Percentiles rank a stretch among this genome's conserved stretches.
Evolutionary conservation across 345 rosid genomes (phyloP).

Genomic region (Gossypium arboreum): DNA sequence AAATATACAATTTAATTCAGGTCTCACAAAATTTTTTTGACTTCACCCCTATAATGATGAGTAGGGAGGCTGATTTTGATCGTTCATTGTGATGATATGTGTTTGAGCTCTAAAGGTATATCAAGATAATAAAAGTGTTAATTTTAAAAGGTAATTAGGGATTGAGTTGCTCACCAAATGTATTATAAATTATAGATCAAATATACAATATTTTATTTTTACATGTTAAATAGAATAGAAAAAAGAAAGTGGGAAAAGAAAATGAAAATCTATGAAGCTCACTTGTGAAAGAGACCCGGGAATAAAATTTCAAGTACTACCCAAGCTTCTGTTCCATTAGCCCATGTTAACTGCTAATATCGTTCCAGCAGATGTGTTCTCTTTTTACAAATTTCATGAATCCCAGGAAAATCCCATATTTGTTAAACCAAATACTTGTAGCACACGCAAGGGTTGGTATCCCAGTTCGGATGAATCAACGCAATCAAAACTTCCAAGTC

Average conservation of each 20-base stretch:
- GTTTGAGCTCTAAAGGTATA: too few species aligned
- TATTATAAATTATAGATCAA: too few species aligned
- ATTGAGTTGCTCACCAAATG: too few species aligned
- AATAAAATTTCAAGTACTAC: neutral
- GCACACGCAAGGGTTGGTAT: conserved; percentile 23
- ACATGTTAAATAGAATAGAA: too few species aligned
- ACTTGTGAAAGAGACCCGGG: neutral
- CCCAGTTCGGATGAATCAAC: neutral
- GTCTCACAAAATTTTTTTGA: too few species aligned
- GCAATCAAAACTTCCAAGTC: neutral
- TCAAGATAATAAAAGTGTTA: too few species aligned
- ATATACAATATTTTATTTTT: too few species aligned
- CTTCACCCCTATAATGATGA: too few species aligned
- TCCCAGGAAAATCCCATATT: neutral
- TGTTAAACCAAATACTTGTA: neutral
- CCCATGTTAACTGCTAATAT: neutral
- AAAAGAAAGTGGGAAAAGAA: neutral
- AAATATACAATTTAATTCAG: too few species aligned
- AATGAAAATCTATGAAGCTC: conserved; percentile 2
- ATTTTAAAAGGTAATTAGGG: too few species aligned
- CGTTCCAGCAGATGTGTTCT: neutral
- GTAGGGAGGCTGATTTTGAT: too few species aligned
- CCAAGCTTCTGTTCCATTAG: neutral
- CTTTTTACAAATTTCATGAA: neutral
- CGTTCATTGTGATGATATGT: too few species aligned